Evolutionary conservation across 345 rosid genomes (phyloP).

Genomic region (Limnanthes douglasii): DNA sequence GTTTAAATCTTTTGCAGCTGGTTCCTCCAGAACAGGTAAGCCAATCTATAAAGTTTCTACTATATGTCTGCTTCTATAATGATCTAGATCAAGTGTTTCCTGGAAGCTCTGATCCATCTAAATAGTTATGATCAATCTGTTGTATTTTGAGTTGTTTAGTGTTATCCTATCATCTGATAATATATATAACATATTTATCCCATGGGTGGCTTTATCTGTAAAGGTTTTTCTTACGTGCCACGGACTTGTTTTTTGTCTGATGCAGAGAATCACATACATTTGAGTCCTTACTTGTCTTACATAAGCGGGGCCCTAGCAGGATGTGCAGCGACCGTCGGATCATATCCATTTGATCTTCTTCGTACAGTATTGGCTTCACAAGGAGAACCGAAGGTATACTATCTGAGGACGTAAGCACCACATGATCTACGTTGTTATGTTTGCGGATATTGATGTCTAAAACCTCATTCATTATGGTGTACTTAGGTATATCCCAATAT

Average conservation of each 20-base stretch:
- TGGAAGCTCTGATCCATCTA: too few relatives aligned
- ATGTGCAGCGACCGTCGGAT: slow-evolving; percentile 90
- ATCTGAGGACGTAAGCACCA: too few relatives aligned
- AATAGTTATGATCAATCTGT: background rate
- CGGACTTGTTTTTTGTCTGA: slow-evolving; percentile 5
- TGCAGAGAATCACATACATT: slow-evolving; percentile 77
- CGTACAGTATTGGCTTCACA: slow-evolving; percentile 91
- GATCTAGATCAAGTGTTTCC: background rate
- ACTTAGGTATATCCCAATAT: slow-evolving; percentile 68
- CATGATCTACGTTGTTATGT: too few relatives aligned
- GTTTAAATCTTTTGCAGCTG: slow-evolving; percentile 64
- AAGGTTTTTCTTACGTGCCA: background rate
- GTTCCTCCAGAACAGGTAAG: slow-evolving; percentile 86
- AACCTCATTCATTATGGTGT: too few relatives aligned
- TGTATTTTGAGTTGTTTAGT: background rate
- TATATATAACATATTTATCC: too few relatives aligned
- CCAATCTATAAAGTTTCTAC: background rate
- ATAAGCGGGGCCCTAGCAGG: slow-evolving; percentile 89
- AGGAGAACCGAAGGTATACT: slow-evolving; percentile 99
- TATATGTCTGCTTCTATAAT: too few relatives aligned
- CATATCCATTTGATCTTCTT: slow-evolving; percentile 97
- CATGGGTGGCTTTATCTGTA: slow-evolving; percentile 1
- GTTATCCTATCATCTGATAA: too few relatives aligned
- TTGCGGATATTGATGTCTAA: too few relatives aligned
- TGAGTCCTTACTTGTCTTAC: slow-evolving; percentile 76